Conservation (phyloP, 2,329 filamentous ascomycete species). For the Penicillium sp. region DNA sequence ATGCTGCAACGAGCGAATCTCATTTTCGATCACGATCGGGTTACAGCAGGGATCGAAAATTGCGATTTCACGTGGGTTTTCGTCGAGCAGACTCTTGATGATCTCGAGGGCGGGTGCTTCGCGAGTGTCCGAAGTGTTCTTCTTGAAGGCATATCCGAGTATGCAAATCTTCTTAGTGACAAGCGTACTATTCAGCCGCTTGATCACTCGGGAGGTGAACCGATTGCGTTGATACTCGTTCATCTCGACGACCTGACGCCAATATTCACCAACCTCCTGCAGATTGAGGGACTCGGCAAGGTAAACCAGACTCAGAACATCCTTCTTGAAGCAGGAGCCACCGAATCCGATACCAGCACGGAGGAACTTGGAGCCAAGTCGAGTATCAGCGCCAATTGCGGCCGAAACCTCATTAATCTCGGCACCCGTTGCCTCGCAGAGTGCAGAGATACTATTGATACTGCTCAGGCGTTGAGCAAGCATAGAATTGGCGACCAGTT, state of each 20-base stretch:
- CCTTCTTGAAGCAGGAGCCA: conserved; percentile 80
- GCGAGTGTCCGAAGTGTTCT: conserved; percentile 74
- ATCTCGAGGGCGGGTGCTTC: conserved; percentile 61
- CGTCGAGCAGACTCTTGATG: conserved; percentile 21
- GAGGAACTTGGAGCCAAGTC: conserved; percentile 73
- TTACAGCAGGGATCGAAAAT: conserved; percentile 25
- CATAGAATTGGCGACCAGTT: conserved; percentile 78
- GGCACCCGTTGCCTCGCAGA: conserved; percentile 75
- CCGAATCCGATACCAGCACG: conserved; percentile 77
- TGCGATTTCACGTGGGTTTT: conserved; percentile 22
- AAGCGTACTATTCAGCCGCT: conserved; percentile 69
- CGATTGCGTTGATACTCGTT: conserved; percentile 75
- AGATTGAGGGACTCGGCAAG: conserved; percentile 71
- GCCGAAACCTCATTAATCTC: conserved; percentile 71
- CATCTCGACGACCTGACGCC: conserved; percentile 72
- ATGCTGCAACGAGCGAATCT: conserved; percentile 15
- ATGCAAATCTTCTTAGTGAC: conserved; percentile 72
- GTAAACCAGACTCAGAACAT: conserved; percentile 73
- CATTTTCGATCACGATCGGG: conserved; percentile 16
- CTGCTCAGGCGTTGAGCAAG: conserved; percentile 78
- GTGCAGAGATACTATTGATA: conserved; percentile 76
- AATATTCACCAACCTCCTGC: conserved; percentile 73
- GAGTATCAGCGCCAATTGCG: conserved; percentile 68
- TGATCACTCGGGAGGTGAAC: conserved; percentile 68
- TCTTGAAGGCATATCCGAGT: conserved; percentile 78